Evolutionary conservation across 2,329 filamentous ascomycete genomes (phyloP).

Genomic region (Diaporthe australafricana): DNA sequence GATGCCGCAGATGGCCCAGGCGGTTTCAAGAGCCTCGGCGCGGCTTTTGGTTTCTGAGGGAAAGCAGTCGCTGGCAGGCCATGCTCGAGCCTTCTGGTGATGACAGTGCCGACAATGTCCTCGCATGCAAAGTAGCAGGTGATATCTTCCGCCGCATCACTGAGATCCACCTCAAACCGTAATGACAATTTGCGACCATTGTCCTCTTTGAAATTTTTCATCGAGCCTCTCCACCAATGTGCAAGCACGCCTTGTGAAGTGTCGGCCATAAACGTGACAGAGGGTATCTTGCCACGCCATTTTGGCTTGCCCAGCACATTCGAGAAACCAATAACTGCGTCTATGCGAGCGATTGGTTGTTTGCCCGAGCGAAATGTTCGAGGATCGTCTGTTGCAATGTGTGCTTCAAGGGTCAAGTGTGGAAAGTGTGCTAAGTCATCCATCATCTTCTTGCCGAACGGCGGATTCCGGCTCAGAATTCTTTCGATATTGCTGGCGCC

Average conservation of each 20-base stretch:
- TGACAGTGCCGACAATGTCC: constrained; percentile 76
- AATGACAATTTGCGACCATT: constrained; percentile 64
- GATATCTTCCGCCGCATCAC: constrained; percentile 66
- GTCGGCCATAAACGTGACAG: constrained; percentile 80
- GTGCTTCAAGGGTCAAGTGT: constrained; percentile 53
- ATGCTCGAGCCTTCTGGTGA: constrained; percentile 45
- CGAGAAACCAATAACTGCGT: constrained; percentile 75
- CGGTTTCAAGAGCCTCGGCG: neutral
- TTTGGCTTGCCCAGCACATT: constrained; percentile 71
- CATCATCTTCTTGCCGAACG: constrained; percentile 80
- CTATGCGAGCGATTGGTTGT: constrained; percentile 66
- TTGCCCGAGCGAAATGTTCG: neutral
- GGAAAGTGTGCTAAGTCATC: constrained; percentile 79
- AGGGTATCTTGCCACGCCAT: constrained; percentile 75
- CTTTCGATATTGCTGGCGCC: constrained; percentile 82
- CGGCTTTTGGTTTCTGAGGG: neutral
- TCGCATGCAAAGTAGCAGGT: constrained; percentile 84
- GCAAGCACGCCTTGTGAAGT: constrained; percentile 75
- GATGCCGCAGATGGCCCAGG: constrained; percentile 34
- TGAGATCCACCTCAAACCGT: constrained; percentile 68
- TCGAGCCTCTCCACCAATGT: constrained; percentile 75
- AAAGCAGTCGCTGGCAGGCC: constrained; percentile 39
- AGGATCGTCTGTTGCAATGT: neutral
- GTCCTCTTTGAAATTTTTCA: constrained; percentile 71
- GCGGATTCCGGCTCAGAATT: constrained; percentile 81